A percentile compares a stretch with the other conserved stretches of the same genome.
Evolutionary conservation across 1,284 basidiomycete genomes (phyloP).

Genomic region (Austropuccinia psidii): DNA sequence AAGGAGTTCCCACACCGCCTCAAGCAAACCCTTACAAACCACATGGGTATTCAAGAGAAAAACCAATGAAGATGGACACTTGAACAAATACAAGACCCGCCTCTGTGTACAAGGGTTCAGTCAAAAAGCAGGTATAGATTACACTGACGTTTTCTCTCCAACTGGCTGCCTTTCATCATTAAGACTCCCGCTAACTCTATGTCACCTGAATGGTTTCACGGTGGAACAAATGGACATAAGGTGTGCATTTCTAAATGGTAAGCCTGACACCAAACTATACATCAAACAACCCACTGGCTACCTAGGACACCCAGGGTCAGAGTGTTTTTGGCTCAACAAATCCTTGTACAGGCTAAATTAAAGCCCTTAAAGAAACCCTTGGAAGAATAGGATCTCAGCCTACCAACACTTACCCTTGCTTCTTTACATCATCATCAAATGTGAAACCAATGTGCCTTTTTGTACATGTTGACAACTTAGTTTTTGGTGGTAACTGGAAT

Average conservation of each 20-base stretch:
- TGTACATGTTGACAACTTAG: not conserved
- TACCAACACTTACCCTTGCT: not conserved
- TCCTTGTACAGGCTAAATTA: not conserved
- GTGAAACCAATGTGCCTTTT: not conserved
- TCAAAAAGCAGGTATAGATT: slow-evolving; percentile 3
- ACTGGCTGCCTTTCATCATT: not conserved
- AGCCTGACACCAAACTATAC: not conserved
- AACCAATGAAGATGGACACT: not conserved
- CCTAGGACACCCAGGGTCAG: not conserved
- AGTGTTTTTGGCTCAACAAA: not conserved
- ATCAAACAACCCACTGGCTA: not conserved
- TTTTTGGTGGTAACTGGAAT: not conserved
- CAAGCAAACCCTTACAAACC: not conserved
- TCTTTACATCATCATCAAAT: not conserved
- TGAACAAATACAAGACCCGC: slow-evolving; percentile 2
- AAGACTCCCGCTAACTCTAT: not conserved
- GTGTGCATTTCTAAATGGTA: slow-evolving; percentile 3
- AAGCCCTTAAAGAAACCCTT: not conserved
- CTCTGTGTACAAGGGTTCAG: not conserved
- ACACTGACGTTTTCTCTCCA: not conserved
- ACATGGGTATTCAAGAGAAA: not conserved
- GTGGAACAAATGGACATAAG: not conserved
- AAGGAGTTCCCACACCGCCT: not conserved
- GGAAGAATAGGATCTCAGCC: not conserved
- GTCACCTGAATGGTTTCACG: not conserved